phyloP scores from a whole-genome alignment of 2,329 filamentous ascomycete species.

The Rhynchosporium graminicola region DNA sequence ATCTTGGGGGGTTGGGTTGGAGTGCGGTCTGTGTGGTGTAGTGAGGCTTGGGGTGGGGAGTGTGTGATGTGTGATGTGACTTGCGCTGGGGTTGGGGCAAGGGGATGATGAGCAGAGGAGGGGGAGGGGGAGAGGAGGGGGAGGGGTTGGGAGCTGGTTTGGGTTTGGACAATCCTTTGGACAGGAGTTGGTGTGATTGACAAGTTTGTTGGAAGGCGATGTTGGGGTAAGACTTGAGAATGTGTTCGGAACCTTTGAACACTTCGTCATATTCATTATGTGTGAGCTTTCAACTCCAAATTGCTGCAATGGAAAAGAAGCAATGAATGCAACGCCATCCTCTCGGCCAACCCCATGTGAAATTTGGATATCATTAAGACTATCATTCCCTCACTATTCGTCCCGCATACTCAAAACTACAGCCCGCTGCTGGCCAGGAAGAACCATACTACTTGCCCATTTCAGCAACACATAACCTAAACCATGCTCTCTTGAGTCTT shows the following conservation, averaged over 20 bases:
- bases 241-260: too few relatives aligned
- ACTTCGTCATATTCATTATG: not conserved
- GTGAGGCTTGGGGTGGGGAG: too few relatives aligned
- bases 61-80: too few relatives aligned
- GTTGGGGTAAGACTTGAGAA: not conserved
- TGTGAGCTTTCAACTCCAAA: not conserved
- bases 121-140: too few relatives aligned
- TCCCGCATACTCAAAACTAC: too few relatives aligned
- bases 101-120: not conserved
- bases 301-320: not conserved
- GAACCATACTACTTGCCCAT: too few relatives aligned
- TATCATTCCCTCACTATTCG: not conserved
- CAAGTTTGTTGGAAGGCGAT: not conserved
- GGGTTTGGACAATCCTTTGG: not conserved
- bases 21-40: too few relatives aligned
- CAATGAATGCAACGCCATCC: slow-evolving; percentile 3
- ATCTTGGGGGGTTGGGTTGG: not conserved
- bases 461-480: not conserved
- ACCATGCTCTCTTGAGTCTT: slow-evolving; percentile 22
- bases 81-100: not conserved
- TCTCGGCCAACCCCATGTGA: not conserved
- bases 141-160: not conserved
- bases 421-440: not conserved
- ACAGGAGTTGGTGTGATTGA: not conserved
- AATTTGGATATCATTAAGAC: not conserved